Percentiles rank a stretch among this genome's conserved stretches.
Conservation (phyloP, 805 yeast genomes). For the Candida glaebosa region DNA sequence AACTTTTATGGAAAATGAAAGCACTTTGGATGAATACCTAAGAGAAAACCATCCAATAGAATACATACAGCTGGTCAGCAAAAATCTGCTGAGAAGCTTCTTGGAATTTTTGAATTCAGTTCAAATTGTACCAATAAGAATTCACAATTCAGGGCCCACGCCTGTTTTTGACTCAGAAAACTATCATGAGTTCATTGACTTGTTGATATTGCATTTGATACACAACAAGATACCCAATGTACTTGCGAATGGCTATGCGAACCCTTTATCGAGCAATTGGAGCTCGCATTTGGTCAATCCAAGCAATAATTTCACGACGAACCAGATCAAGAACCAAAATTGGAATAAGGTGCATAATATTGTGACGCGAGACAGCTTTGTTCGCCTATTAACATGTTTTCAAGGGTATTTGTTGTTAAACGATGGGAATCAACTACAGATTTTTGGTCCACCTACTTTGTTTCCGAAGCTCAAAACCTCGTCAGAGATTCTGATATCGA, state of each 20-base stretch:
- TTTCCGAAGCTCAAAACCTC: neutral
- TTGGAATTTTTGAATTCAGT: conserved; percentile 1
- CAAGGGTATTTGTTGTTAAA: conserved; percentile 22
- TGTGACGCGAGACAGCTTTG: conserved; percentile 40
- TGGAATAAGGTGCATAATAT: conserved; percentile 43
- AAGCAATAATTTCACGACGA: conserved; percentile 27
- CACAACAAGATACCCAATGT: conserved; percentile 24
- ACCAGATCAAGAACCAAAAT: conserved; percentile 35
- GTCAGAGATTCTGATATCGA: neutral
- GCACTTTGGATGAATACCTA: conserved; percentile 1
- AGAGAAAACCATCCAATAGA: neutral
- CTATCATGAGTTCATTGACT: conserved; percentile 4
- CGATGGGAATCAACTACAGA: conserved; percentile 15
- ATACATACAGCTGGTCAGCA: neutral
- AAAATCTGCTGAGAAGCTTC: neutral
- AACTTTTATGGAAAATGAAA: conserved; percentile 4
- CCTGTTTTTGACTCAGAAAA: neutral
- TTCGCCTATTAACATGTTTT: conserved; percentile 34
- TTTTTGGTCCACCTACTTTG: conserved; percentile 21
- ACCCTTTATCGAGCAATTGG: conserved; percentile 26
- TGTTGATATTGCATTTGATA: conserved; percentile 1
- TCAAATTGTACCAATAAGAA: neutral
- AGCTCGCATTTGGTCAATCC: conserved; percentile 33
- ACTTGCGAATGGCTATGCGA: conserved; percentile 41
- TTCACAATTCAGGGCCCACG: neutral